Conservation (phyloP, 2,329 filamentous ascomycete species). For the Claviceps fusiformis region DNA sequence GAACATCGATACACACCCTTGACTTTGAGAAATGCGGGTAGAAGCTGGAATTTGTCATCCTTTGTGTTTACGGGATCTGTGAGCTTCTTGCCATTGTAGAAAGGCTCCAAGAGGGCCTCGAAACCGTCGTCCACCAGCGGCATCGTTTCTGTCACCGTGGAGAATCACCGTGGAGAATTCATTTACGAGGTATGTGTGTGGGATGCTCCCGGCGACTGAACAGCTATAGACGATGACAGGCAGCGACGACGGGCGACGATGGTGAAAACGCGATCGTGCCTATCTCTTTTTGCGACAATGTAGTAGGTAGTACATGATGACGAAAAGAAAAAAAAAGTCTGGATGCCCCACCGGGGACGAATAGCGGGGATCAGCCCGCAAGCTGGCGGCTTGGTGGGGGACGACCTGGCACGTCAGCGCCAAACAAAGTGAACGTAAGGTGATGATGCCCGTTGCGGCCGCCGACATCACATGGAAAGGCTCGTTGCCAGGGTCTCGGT, state of each 20-base stretch:
- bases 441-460: too few relatives aligned
- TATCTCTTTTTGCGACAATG: not conserved
- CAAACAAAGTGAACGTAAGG: not conserved
- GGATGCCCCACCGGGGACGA: not conserved
- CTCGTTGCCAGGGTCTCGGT: too few relatives aligned
- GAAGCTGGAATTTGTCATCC: slow-evolving; percentile 89
- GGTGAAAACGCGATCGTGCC: not conserved
- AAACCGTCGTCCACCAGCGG: slow-evolving; percentile 47
- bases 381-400: not conserved
- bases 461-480: too few relatives aligned
- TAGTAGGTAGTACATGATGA: not conserved
- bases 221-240: not conserved
- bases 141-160: slow-evolving; percentile 25
- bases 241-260: not conserved
- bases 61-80: slow-evolving; percentile 50
- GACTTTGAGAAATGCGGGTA: slow-evolving; percentile 95
- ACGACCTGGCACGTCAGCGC: not conserved
- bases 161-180: slow-evolving; percentile 9
- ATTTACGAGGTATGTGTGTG: slow-evolving; percentile 10
- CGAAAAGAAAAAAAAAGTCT: not conserved
- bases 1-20: slow-evolving; percentile 44
- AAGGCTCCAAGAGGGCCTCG: slow-evolving; percentile 52
- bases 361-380: not conserved
- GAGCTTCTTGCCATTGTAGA: slow-evolving; percentile 55
- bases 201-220: not conserved